Percentiles rank a stretch among this genome's conserved stretches.
These are phyloP conservation scores for Kitagawia praeruptora DNA, from an alignment of 129 eudicot species.

Conservation along the genomic window DNA sequence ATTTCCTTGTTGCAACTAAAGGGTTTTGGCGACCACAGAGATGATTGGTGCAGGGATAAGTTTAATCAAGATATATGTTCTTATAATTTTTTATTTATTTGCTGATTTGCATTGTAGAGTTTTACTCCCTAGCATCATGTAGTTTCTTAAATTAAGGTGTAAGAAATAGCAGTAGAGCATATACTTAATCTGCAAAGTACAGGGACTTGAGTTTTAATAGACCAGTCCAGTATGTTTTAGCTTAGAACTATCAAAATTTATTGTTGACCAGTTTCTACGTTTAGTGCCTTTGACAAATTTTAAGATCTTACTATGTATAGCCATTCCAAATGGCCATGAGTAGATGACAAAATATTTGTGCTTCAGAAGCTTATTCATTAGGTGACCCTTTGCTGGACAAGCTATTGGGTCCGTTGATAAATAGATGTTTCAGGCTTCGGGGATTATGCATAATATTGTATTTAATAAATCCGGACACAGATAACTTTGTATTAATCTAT, in stretches of 20 bases:
- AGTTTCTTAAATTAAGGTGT: not conserved
- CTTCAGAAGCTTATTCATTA: not conserved
- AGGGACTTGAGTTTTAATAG: not conserved
- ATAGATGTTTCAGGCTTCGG: not conserved
- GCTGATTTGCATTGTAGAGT: not conserved
- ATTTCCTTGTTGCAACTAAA: constrained; percentile 1
- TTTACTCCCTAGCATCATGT: not conserved
- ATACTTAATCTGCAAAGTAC: not conserved
- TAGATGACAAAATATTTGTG: not conserved
- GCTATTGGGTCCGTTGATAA: not conserved
- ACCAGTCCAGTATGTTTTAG: not conserved
- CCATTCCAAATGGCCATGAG: not conserved
- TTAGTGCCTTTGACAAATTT: not conserved
- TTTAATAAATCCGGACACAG: not conserved
- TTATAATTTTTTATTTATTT: not conserved
- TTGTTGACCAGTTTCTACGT: not conserved
- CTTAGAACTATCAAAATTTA: not conserved
- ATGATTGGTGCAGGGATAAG: not conserved
- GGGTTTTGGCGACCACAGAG: constrained; percentile 1
- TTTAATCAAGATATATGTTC: not conserved
- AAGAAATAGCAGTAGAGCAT: not conserved
- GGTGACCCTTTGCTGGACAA: not conserved
- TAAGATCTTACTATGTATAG: not conserved
- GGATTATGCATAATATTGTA: not conserved
- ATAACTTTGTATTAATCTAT: not conserved